Conservation (phyloP, 2,329 filamentous ascomycete species). For the Akanthomyces muscarius region DNA sequence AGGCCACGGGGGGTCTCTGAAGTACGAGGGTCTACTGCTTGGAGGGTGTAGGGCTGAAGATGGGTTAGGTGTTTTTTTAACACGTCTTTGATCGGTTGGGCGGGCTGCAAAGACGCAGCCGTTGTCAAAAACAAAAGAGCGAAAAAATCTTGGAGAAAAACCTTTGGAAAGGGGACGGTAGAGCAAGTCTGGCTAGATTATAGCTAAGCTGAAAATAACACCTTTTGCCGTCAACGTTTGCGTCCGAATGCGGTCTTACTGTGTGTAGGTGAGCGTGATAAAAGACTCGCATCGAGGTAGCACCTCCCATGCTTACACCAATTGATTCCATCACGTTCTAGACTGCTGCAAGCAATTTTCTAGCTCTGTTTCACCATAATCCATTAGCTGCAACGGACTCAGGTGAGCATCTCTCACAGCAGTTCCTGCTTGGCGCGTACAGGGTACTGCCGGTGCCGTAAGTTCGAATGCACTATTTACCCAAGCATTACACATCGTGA, state of each 20-base stretch:
- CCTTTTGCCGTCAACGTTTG: background rate
- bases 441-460: background rate
- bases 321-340: too few species aligned
- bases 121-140: background rate
- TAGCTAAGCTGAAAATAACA: background rate
- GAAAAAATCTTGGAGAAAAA: background rate
- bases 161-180: background rate
- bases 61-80: background rate
- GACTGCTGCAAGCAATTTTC: too few species aligned
- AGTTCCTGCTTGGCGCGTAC: background rate
- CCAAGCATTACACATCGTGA: too few species aligned
- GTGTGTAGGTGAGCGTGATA: too few species aligned
- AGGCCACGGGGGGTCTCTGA: background rate
- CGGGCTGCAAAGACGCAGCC: background rate
- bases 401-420: background rate
- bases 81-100: background rate
- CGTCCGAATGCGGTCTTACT: too few species aligned
- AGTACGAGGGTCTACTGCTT: constrained; percentile 9
- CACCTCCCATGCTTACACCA: too few species aligned
- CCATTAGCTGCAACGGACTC: background rate
- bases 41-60: background rate
- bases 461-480: too few species aligned
- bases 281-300: too few species aligned
- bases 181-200: background rate
- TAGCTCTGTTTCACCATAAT: background rate